phyloP scores from a whole-genome alignment of 2,329 filamentous ascomycete species.

The Phialemonium atrogriseum region DNA sequence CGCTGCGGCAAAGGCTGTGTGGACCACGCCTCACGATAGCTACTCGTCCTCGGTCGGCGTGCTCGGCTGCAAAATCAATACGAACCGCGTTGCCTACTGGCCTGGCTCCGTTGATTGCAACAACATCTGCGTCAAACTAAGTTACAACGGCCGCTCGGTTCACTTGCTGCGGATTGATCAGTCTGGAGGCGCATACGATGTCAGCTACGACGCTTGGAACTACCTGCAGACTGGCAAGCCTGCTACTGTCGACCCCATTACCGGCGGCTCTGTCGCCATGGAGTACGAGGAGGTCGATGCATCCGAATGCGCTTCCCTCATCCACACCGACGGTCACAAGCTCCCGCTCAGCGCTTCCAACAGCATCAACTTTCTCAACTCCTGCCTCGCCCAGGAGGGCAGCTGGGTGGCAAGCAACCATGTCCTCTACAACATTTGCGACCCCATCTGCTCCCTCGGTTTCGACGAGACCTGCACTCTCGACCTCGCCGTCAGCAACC shows the following conservation, averaged over 20 bases:
- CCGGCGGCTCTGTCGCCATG: slow-evolving; percentile 41
- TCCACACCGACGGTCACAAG: slow-evolving; percentile 30
- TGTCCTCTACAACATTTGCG: slow-evolving; percentile 42
- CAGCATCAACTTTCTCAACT: slow-evolving; percentile 43
- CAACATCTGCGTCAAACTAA: slow-evolving; percentile 47
- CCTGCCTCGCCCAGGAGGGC: slow-evolving; percentile 28
- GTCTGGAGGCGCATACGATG: slow-evolving; percentile 47
- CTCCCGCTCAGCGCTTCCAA: slow-evolving; percentile 34
- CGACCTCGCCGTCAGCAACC: slow-evolving; percentile 31
- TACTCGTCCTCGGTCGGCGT: slow-evolving; percentile 49
- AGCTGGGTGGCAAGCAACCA: slow-evolving; percentile 42
- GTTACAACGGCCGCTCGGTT: slow-evolving; percentile 36
- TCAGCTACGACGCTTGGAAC: slow-evolving; percentile 54
- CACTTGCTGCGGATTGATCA: slow-evolving; percentile 49
- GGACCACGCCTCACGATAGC: slow-evolving; percentile 44
- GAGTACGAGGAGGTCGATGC: slow-evolving; percentile 34
- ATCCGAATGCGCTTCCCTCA: slow-evolving; percentile 37
- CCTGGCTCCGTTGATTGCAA: slow-evolving; percentile 40
- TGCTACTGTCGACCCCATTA: slow-evolving; percentile 34
- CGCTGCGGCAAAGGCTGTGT: slow-evolving; percentile 14
- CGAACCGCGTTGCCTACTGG: slow-evolving; percentile 53
- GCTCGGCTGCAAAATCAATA: slow-evolving; percentile 51
- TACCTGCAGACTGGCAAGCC: slow-evolving; percentile 37
- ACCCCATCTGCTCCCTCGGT: slow-evolving; percentile 37
- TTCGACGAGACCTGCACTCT: slow-evolving; percentile 36